Base-by-base conservation (phyloP, 1,284 basidiomycete genomes). In the Ganoderma lucidum region DNA sequence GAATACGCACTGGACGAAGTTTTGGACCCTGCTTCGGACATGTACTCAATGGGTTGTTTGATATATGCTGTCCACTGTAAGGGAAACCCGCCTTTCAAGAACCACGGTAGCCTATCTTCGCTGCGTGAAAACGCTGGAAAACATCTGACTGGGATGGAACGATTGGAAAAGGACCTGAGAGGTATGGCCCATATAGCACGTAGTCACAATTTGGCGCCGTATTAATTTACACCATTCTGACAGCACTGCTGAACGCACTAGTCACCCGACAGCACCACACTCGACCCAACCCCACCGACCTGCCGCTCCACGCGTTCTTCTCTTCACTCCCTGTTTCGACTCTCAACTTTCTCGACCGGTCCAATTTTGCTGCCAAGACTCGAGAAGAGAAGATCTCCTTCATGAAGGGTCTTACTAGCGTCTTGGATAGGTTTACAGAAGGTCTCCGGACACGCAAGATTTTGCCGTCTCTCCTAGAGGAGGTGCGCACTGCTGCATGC, bases 271-370 rank as follows among this genome's bases (percentile, higher is more conserved):
- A 91, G 72, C 88, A 94, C 17, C 85, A 86, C 42, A 86, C 85
- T 60, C 85, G 98, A 35, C 91, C 96, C 15, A 90, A 90, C 0
- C 94, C 97, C 2, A 83, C 88, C 3, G 89, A 91, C 1, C 89
- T 99, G 51, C 92, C 95, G 8, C 87, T 91, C 0, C 92, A 96
- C 74, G 79, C 93, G 0, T 99, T 98, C 86, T 99, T 99, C 83
- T 97, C 96, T 5, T 97, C 96, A 9, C 85, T 99, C n/a, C 94
- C 97, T 17, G 97, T 99, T 44, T 97, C 96, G 1, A 99, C 97
- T 0, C 87, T 99, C 45, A 97, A 96, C 78, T 99, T 99, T 82
- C 85, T 99, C 70, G 97, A 99, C 77, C 90, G 97, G 5, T 95
- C 97, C 15, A 97, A 92, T 69, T 99, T 99, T 78, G 95, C 96